Percentiles rank a stretch among this genome's conserved stretches.
These are phyloP conservation scores for Alternaria brassicicola DNA, from an alignment of 2,329 filamentous ascomycete species.

Conservation along the genomic window DNA sequence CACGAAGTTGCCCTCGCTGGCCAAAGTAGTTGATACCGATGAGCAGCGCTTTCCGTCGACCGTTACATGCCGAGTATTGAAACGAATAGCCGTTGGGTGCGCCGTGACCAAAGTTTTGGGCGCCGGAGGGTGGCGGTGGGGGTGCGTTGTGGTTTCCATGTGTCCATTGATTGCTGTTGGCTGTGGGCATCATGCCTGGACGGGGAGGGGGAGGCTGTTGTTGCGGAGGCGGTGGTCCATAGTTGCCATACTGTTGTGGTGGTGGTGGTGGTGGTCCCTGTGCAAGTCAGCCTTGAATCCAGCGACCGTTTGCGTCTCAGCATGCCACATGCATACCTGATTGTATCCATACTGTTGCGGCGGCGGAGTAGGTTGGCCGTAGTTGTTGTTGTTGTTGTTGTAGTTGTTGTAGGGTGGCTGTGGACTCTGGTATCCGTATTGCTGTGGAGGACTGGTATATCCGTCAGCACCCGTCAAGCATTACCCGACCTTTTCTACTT, in stretches of 20 bases:
- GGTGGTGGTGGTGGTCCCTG: conserved; percentile 12
- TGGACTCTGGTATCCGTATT: conserved; percentile 46
- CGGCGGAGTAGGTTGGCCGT: conserved; percentile 48
- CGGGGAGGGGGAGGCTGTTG: conserved; percentile 39
- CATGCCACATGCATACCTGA: conserved; percentile 38
- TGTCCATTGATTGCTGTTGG: conserved; percentile 41
- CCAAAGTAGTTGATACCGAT: conserved; percentile 98
- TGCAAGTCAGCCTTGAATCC: neutral
- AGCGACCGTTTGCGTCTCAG: neutral
- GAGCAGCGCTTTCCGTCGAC: conserved; percentile 83
- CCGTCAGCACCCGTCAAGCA: conserved; percentile 21
- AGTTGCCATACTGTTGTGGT: conserved; percentile 25
- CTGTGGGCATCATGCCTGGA: conserved; percentile 60
- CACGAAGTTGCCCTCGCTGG: conserved; percentile 85
- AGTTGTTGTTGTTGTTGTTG: conserved; percentile 48
- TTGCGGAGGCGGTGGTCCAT: conserved; percentile 29
- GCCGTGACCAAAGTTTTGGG: conserved; percentile 65
- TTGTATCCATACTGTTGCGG: conserved; percentile 54
- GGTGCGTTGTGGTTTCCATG: conserved; percentile 66
- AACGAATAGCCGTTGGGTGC: conserved; percentile 82
- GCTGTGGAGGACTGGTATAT: conserved; percentile 34
- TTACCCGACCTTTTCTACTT: conserved; percentile 17
- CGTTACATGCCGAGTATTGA: conserved; percentile 90
- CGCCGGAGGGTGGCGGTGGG: conserved; percentile 67
- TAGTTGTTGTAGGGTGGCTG: conserved; percentile 50